Evolutionary conservation across 1,284 basidiomycete genomes (phyloP).

Genomic region (Malassezia sympodialis): DNA sequence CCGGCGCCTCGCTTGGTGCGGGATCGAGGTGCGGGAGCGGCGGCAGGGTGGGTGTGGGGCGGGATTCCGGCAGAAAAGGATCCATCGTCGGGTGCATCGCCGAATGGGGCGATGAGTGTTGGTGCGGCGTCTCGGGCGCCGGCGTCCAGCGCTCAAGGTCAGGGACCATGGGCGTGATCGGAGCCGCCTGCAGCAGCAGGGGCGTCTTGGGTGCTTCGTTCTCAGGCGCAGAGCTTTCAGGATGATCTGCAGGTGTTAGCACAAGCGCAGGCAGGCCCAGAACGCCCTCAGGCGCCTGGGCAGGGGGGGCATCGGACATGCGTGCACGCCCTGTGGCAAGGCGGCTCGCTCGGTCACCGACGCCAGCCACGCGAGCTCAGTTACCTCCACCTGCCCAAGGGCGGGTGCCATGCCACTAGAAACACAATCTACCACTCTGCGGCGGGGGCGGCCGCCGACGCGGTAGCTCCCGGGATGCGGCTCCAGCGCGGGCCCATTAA

Average conservation of each 20-base stretch:
- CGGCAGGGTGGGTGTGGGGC: neutral
- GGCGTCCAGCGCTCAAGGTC: slow-evolving; percentile 6
- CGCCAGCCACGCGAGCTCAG: neutral
- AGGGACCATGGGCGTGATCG: neutral
- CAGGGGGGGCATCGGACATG: neutral
- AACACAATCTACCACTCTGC: neutral
- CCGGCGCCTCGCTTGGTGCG: neutral
- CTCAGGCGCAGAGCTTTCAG: neutral
- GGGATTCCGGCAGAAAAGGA: neutral
- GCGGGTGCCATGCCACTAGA: neutral
- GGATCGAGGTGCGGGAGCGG: neutral
- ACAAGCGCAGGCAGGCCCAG: slow-evolving; percentile 1
- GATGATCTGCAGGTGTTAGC: neutral
- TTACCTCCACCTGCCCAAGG: neutral
- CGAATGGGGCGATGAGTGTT: neutral
- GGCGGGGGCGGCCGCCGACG: neutral
- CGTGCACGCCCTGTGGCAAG: neutral
- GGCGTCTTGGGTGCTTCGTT: neutral
- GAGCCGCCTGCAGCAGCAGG: neutral
- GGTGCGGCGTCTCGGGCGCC: neutral
- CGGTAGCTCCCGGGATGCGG: neutral
- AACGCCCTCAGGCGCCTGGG: neutral
- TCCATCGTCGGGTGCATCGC: neutral
- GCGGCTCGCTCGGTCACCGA: too few species aligned
- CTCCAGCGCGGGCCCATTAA: neutral